A percentile compares a stretch with the other conserved stretches of the same genome.
phyloP scores from a whole-genome alignment of 306 rosid genomes.

The Inga leiocalycina region DNA sequence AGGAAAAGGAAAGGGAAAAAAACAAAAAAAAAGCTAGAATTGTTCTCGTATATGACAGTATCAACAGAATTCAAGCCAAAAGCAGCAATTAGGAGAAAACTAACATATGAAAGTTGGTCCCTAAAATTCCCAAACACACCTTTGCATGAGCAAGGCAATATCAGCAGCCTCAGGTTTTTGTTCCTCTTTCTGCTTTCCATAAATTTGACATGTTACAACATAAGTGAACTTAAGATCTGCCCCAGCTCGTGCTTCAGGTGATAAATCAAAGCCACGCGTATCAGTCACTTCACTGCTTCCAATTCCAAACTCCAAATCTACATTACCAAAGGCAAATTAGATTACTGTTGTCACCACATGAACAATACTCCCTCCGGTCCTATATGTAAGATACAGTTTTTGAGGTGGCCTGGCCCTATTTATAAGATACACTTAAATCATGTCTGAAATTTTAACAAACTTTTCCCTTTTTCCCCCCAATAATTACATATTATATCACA shows the following conservation, averaged over 20 bases:
- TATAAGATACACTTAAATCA: too few relatives aligned
- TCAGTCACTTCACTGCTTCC: slow-evolving; percentile 61
- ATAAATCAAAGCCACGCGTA: slow-evolving; percentile 69
- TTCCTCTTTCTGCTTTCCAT: slow-evolving; percentile 92
- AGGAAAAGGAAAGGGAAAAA: too few relatives aligned
- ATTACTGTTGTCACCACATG: slow-evolving; percentile 20
- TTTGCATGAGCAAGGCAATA: slow-evolving; percentile 92
- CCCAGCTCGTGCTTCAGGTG: slow-evolving; percentile 89
- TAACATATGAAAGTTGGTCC: slow-evolving; percentile 3
- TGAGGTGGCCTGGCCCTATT: too few relatives aligned
- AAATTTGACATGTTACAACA: slow-evolving; percentile 89
- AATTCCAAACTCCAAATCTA: slow-evolving; percentile 77
- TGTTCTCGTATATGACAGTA: neutral
- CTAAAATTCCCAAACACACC: slow-evolving; percentile 46
- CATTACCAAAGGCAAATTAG: slow-evolving; percentile 25
- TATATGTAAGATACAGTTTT: too few relatives aligned
- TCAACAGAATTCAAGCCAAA: neutral
- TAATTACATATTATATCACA: too few relatives aligned
- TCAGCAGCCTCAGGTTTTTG: slow-evolving; percentile 95
- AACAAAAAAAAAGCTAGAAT: too few relatives aligned
- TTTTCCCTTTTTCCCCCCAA: too few relatives aligned
- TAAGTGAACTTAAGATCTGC: slow-evolving; percentile 96
- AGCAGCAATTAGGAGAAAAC: slow-evolving; percentile 12
- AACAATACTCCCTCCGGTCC: neutral
- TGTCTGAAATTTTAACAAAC: too few relatives aligned